Conservation (phyloP, 2,329 filamentous ascomycete genomes). For the Macrophomina pseudophaseolina region DNA sequence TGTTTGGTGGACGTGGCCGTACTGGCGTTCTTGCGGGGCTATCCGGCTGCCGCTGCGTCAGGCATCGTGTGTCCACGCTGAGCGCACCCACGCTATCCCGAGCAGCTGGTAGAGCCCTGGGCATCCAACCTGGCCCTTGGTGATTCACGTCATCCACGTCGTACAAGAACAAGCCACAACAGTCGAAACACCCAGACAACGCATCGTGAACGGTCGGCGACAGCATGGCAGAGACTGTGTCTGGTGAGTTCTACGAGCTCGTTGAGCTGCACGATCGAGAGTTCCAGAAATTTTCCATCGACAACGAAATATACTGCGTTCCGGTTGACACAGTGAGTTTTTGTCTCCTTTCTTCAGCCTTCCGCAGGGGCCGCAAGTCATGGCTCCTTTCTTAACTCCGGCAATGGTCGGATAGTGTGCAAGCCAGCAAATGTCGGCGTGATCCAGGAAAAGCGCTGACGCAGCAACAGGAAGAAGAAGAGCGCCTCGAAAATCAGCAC, state of each 20-base stretch:
- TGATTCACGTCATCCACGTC: constrained; percentile 23
- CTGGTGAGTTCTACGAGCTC: constrained; percentile 27
- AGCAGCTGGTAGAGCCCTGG: constrained; percentile 24
- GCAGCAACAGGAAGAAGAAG: constrained; percentile 41
- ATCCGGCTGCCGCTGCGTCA: constrained; percentile 25
- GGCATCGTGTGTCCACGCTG: constrained; percentile 26
- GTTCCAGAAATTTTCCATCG: constrained; percentile 46
- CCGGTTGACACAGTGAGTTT: constrained; percentile 43
- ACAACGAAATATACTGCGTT: constrained; percentile 45
- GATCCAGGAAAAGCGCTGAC: constrained; percentile 27
- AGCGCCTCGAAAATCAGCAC: constrained; percentile 43
- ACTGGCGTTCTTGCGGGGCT: constrained; percentile 28
- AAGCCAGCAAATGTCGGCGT: background rate
- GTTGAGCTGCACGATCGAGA: constrained; percentile 44
- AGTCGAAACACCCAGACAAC: background rate
- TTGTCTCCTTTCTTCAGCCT: background rate
- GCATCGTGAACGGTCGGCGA: background rate
- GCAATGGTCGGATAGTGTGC: background rate
- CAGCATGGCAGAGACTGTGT: constrained; percentile 28
- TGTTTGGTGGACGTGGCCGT: constrained; percentile 24
- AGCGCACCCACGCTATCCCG: constrained; percentile 26
- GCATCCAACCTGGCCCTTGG: constrained; percentile 23
- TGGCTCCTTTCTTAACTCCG: background rate
- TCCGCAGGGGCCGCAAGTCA: background rate
- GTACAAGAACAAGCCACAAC: constrained; percentile 24